Evolutionary conservation across 179 eudicot species (phyloP).

Genomic region (Spergularia azorica): DNA sequence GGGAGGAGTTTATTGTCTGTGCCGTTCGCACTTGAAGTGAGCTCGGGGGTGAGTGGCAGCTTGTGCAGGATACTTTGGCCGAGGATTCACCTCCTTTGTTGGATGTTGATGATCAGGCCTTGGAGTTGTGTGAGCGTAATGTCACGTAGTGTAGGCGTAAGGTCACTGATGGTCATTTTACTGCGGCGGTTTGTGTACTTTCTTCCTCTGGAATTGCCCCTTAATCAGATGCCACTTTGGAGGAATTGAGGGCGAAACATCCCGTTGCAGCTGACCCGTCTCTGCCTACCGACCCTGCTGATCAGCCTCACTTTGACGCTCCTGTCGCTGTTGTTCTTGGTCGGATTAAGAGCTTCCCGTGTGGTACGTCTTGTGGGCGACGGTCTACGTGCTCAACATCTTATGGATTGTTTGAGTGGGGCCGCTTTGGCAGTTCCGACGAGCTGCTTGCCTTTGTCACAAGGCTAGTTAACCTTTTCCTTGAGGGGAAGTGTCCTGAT

Average conservation of each 20-base stretch:
- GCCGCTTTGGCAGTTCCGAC: neutral
- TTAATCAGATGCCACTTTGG: neutral
- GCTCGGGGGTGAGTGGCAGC: too few species aligned
- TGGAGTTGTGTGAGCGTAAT: neutral
- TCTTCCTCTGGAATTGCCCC: neutral
- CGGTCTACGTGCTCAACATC: neutral
- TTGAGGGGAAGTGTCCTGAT: too few species aligned
- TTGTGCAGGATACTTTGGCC: too few species aligned
- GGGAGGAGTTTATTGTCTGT: too few species aligned
- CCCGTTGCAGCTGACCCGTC: neutral
- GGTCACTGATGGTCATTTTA: neutral
- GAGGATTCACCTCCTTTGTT: too few species aligned
- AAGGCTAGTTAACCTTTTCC: too few species aligned
- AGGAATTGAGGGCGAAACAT: neutral
- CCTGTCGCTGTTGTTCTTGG: neutral
- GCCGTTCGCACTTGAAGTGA: too few species aligned
- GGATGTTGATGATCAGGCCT: too few species aligned
- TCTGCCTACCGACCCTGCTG: neutral
- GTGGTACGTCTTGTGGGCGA: neutral
- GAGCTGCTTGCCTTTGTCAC: neutral
- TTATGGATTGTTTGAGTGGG: constrained; percentile 1
- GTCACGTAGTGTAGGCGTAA: neutral
- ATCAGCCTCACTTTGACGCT: neutral
- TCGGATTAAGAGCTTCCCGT: neutral
- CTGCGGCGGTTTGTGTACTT: neutral